Evolutionary conservation across 129 eudicot genomes (phyloP).

Genomic region (Solidago caesia): DNA sequence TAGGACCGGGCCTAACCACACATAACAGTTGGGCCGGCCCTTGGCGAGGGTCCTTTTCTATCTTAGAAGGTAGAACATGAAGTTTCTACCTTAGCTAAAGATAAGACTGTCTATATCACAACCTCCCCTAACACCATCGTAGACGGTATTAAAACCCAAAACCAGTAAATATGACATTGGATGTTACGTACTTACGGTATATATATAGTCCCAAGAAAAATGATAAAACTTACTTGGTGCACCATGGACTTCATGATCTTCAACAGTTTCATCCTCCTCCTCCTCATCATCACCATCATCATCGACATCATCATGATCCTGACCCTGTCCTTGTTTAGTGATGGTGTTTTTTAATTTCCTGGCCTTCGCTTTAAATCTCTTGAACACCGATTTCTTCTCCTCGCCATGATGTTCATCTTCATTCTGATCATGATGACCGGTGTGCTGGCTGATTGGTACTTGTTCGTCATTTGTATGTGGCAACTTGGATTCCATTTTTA

Average conservation of each 20-base stretch:
- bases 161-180: no score
- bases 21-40: no score
- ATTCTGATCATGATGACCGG: slow-evolving; percentile 29
- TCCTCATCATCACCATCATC: slow-evolving; percentile 4
- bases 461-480: slow-evolving; percentile 30
- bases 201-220: no score
- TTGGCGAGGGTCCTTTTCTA: no score
- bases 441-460: neutral
- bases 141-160: no score
- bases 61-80: no score
- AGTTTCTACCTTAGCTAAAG: no score
- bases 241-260: slow-evolving; percentile 62
- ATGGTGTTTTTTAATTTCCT: slow-evolving; percentile 71
- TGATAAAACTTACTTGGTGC: slow-evolving; percentile 52
- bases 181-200: no score
- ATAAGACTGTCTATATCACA: no score
- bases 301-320: slow-evolving; percentile 34
- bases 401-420: slow-evolving; percentile 43
- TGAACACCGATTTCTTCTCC: slow-evolving; percentile 74
- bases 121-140: no score
- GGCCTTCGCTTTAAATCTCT: slow-evolving; percentile 85
- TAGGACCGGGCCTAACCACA: no score
- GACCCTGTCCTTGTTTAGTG: slow-evolving; percentile 43
- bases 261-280: slow-evolving; percentile 37
- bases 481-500: slow-evolving; percentile 42